A percentile compares a stretch with the other conserved stretches of the same genome.
Evolutionary conservation across 352 stramenopile species (phyloP).

Genomic region (Phytopythium chamaehyphon): DNA sequence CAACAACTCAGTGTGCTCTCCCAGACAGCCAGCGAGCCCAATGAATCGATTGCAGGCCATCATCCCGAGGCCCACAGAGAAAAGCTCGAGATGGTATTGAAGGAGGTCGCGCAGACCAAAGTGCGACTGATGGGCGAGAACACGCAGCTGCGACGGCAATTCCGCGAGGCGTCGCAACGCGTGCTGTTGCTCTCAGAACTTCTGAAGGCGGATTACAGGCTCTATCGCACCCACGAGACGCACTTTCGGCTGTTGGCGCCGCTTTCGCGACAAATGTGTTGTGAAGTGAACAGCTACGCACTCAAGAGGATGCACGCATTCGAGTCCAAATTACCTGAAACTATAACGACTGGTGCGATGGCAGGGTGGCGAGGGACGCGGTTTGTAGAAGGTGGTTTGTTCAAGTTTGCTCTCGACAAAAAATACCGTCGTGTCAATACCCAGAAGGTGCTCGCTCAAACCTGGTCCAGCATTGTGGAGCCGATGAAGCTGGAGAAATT

Average conservation of each 20-base stretch:
- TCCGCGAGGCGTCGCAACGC: conserved; percentile 12
- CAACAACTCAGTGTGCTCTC: not conserved
- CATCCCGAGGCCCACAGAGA: too few relatives aligned
- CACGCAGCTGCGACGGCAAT: conserved; percentile 20
- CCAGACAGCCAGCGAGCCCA: too few relatives aligned
- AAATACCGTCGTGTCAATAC: conserved; percentile 14
- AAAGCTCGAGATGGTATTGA: not conserved
- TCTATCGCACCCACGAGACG: conserved; percentile 21
- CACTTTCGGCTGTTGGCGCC: conserved; percentile 27
- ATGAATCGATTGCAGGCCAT: too few relatives aligned
- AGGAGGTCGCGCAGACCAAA: not conserved
- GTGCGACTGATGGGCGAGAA: conserved; percentile 18
- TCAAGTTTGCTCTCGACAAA: conserved; percentile 22
- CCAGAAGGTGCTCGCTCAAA: conserved; percentile 13
- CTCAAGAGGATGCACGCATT: conserved; percentile 10
- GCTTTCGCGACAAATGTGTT: conserved; percentile 16
- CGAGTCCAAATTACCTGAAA: conserved; percentile 6
- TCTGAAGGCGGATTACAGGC: conserved; percentile 26
- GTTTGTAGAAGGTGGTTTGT: conserved; percentile 9
- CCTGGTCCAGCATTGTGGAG: conserved; percentile 2
- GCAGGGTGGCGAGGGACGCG: conserved; percentile 24
- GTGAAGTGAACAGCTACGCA: conserved; percentile 10
- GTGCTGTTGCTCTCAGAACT: conserved; percentile 16
- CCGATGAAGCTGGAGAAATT: not conserved
- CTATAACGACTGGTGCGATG: conserved; percentile 12